Conservation (phyloP, 1,284 basidiomycete species). For the Pseudozyma thailandica region DNA sequence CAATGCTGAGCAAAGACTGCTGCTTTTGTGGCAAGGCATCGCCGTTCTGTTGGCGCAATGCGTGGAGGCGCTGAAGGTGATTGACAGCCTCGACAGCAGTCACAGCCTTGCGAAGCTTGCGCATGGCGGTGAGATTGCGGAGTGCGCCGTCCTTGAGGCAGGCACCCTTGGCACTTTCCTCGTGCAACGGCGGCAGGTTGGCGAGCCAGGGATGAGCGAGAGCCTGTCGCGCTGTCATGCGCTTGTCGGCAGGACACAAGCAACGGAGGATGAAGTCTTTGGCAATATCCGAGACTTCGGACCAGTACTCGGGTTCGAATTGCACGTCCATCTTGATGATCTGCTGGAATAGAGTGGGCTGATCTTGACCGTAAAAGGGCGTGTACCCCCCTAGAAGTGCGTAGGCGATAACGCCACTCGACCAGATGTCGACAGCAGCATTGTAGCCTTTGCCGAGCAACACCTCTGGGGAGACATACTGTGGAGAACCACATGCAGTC, state of each 20-base stretch:
- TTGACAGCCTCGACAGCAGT: conserved; percentile 62
- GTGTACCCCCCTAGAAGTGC: conserved; percentile 67
- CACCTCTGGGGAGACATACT: conserved; percentile 67
- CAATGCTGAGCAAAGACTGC: conserved; percentile 48
- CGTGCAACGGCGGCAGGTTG: conserved; percentile 53
- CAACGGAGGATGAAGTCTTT: conserved; percentile 66
- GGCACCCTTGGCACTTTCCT: conserved; percentile 50
- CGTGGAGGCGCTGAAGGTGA: conserved; percentile 58
- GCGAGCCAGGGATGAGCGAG: conserved; percentile 64
- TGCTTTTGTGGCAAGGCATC: conserved; percentile 50
- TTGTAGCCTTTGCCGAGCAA: conserved; percentile 65
- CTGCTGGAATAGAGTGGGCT: conserved; percentile 61
- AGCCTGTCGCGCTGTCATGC: conserved; percentile 64
- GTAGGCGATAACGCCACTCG: conserved; percentile 65
- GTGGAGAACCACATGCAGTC: conserved; percentile 66
- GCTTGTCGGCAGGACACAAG: conserved; percentile 55
- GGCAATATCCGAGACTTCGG: conserved; percentile 57
- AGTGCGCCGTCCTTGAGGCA: conserved; percentile 58
- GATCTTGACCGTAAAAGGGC: conserved; percentile 65
- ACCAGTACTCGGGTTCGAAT: conserved; percentile 65
- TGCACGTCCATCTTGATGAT: conserved; percentile 63
- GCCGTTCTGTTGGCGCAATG: conserved; percentile 53
- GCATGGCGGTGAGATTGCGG: conserved; percentile 53
- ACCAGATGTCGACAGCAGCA: conserved; percentile 65
- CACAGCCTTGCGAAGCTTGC: conserved; percentile 59